phyloP scores from a whole-genome alignment of 331 rosid species.

The Malus hybrid region DNA sequence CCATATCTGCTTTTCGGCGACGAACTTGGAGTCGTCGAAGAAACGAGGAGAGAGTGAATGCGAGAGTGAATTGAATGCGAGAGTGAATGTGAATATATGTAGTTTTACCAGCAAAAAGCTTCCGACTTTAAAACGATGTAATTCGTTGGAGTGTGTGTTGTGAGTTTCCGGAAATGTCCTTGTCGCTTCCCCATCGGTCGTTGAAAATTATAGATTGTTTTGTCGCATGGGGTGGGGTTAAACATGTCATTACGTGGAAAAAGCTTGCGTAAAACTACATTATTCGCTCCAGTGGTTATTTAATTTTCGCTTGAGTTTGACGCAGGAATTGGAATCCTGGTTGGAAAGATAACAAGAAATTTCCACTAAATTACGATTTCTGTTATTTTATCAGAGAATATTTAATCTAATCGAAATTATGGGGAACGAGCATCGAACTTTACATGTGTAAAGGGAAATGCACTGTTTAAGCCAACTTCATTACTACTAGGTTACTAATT shows the following conservation, averaged over 20 bases:
- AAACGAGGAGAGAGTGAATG: neutral
- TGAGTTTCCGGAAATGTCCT: neutral
- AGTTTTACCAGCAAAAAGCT: neutral
- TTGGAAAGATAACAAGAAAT: no score
- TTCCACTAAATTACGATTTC: no score
- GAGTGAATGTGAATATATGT: no score
- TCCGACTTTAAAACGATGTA: neutral
- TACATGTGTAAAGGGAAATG: no score
- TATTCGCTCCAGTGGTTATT: neutral
- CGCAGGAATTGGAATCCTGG: no score
- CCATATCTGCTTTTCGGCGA: slow-evolving; percentile 33
- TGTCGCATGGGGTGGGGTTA: neutral
- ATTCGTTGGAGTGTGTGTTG: neutral
- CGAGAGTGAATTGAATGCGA: neutral
- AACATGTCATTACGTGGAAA: neutral
- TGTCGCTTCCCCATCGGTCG: neutral
- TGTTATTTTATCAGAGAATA: no score
- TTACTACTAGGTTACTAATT: no score
- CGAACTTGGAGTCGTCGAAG: neutral
- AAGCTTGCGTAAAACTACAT: neutral
- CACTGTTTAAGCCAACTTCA: no score
- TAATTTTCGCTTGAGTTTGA: no score
- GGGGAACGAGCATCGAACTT: no score
- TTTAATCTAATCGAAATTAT: no score
- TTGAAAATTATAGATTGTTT: neutral